phyloP scores from a whole-genome alignment of 176 grass and related monocot genomes.

The Carex myosuroides region DNA sequence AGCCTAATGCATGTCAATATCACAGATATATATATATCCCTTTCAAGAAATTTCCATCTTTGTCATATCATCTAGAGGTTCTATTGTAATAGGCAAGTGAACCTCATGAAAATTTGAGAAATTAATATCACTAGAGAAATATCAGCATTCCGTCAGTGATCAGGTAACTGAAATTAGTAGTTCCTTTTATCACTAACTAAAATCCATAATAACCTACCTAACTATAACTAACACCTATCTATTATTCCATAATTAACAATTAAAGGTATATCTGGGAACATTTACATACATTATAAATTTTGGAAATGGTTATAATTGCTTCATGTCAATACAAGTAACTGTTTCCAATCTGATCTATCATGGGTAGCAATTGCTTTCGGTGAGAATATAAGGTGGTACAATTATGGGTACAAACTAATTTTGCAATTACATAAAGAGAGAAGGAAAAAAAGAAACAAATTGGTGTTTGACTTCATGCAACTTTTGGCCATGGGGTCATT shows the following conservation, averaged over 20 bases:
- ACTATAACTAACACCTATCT: neutral
- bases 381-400: neutral
- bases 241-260: neutral
- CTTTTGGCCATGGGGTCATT: neutral
- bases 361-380: neutral
- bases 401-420: neutral
- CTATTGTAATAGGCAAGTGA: neutral
- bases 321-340: neutral
- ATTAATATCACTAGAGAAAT: neutral
- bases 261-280: neutral
- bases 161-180: neutral
- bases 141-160: too few species aligned
- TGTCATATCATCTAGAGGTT: neutral
- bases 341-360: neutral
- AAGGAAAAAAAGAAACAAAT: neutral
- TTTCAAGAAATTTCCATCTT: neutral
- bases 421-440: neutral
- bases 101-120: neutral
- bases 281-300: conserved; percentile 1
- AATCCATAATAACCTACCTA: neutral
- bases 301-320: neutral
- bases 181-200: neutral
- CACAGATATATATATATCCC: neutral
- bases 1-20: neutral
- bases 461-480: neutral